Evolutionary conservation across 2,329 filamentous ascomycete species (phyloP).

Genomic region (Aureobasidium sp.): DNA sequence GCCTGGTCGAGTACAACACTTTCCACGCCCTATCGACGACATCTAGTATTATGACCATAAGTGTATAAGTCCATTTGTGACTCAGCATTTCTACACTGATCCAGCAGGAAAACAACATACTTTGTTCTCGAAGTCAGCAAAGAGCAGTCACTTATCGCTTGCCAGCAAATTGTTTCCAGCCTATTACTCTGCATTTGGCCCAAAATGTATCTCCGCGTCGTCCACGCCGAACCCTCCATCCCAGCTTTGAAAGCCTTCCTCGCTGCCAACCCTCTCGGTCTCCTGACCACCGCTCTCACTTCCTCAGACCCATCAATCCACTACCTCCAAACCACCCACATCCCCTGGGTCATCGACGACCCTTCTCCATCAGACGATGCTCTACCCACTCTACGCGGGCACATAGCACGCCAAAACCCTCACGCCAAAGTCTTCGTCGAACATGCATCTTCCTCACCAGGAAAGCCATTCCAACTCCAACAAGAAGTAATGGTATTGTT

Average conservation of each 20-base stretch:
- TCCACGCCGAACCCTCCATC: constrained; percentile 47
- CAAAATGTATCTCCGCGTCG: constrained; percentile 53
- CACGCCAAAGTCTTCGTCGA: constrained; percentile 57
- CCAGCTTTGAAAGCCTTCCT: constrained; percentile 45
- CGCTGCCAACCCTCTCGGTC: constrained; percentile 53
- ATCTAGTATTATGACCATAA: neutral
- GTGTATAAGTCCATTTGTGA: neutral
- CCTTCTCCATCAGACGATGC: constrained; percentile 21
- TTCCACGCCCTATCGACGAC: neutral
- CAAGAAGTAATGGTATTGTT: constrained; percentile 59
- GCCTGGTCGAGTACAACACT: neutral
- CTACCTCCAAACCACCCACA: constrained; percentile 53
- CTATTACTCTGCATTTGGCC: neutral
- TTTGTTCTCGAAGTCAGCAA: neutral
- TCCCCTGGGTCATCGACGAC: constrained; percentile 51
- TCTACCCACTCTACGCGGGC: constrained; percentile 49
- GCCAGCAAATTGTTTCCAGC: neutral
- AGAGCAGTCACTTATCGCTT: neutral
- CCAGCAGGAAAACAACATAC: neutral
- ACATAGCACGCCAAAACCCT: constrained; percentile 57
- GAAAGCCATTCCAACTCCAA: constrained; percentile 26
- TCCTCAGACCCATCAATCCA: constrained; percentile 38
- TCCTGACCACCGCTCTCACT: constrained; percentile 55
- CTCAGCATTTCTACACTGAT: neutral
- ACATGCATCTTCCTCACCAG: too few species aligned